Conservation (phyloP, 164 flowering plant genomes). For the Cinnamomum micranthum region DNA sequence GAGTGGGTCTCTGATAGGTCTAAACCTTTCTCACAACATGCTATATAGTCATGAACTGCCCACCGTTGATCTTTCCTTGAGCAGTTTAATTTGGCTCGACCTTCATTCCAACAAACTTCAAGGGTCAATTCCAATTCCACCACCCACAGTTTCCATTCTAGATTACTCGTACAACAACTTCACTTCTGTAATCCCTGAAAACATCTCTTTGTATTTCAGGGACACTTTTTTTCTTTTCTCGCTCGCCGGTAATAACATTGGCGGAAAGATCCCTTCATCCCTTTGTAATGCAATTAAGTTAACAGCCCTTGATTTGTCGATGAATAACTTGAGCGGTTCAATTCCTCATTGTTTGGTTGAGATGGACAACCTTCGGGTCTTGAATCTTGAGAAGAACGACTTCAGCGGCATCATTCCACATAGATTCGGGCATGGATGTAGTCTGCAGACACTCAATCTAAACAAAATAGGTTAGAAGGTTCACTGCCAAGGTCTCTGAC, state of each 20-base stretch:
- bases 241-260: slow-evolving; percentile 24
- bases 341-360: slow-evolving; percentile 25
- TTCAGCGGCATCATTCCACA: slow-evolving; percentile 35
- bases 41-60: slow-evolving; percentile 19
- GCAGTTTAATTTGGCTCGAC: slow-evolving; percentile 22
- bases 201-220: slow-evolving; percentile 13
- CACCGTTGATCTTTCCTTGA: background rate
- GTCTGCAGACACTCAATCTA: slow-evolving; percentile 36
- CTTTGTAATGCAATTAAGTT: slow-evolving; percentile 38
- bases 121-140: slow-evolving; percentile 28
- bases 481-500: slow-evolving; percentile 40
- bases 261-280: slow-evolving; percentile 9
- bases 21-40: slow-evolving; percentile 42
- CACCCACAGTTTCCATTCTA: slow-evolving; percentile 18
- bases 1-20: background rate
- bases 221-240: slow-evolving; percentile 24
- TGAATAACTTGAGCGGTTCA: slow-evolving; percentile 33
- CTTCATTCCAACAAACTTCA: slow-evolving; percentile 38
- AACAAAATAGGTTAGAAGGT: slow-evolving; percentile 40
- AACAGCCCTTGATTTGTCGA: slow-evolving; percentile 44
- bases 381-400: slow-evolving; percentile 40
- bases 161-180: slow-evolving; percentile 48
- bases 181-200: slow-evolving; percentile 23
- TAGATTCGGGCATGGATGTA: slow-evolving; percentile 22
- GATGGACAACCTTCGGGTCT: slow-evolving; percentile 13